Base-by-base conservation (phyloP, 306 rosid genomes). In the Fagus crenata region DNA sequence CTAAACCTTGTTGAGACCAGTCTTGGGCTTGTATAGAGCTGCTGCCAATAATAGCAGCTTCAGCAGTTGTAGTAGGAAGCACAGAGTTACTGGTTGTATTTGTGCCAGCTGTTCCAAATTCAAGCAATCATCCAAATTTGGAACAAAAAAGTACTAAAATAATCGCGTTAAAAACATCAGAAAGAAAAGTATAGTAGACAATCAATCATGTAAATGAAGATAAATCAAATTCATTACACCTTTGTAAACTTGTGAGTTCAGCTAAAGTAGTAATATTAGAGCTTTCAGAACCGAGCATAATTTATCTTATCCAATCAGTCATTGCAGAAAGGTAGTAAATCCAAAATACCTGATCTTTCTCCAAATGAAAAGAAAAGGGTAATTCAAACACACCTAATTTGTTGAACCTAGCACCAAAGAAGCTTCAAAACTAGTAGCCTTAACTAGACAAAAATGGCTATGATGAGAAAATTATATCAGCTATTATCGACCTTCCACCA, bases 1-100 rank as follows among this genome's bases (percentile, higher is more conserved):
- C 55, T 1, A 28, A 53, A 71, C 77, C 81, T 80, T 85, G 88
- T 40, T 87, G 92, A 51, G 89, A 77, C 80, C 81, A 79, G 64
- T 67, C 79, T 75, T 82, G 86, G 65, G 77, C 60, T 77, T 84
- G 87, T 58, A 69, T 71, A 42, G 56, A 54, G 76, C 78, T 69
- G 76, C 55, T 58, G 73, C 56, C 56, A 85, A 79, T 43, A 36
- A 51, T 56, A 4, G 80, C 76, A 63, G 77, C 67, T 81, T 88
- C 92, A n/a, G 69, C 81, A 32, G 80, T 37, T 56, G 78, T 55
- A 33, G 80, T 18, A 53, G 76, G 72, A 33, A 84, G 84, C 81
- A 72, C 78, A 72, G 82, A 73, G 63, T 73, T 88, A 70, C 75
- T 84, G 49, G 78, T 67, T 2, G 65, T 60, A 59, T 75, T 89